A percentile compares a stretch with the other conserved stretches of the same genome.
phyloP scores from a whole-genome alignment of 441 rosid species.

The Breynia disticha region DNA sequence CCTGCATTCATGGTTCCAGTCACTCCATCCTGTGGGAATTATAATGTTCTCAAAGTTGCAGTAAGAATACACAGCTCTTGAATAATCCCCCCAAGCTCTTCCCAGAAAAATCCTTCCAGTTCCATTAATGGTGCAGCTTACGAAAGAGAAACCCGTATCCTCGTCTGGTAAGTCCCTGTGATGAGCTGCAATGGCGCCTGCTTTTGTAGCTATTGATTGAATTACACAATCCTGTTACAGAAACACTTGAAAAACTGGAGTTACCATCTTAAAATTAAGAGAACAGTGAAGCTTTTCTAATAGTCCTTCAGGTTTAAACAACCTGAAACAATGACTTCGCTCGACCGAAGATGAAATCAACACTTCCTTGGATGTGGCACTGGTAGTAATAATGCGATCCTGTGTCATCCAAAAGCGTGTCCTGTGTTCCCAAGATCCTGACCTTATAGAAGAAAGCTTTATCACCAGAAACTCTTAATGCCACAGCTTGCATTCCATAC shows the following conservation, averaged over 20 bases:
- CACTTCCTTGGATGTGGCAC: constrained; percentile 61
- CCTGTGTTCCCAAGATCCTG: constrained; percentile 71
- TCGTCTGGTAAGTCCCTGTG: constrained; percentile 58
- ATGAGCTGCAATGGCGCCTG: constrained; percentile 82
- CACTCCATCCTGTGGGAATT: constrained; percentile 77
- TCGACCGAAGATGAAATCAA: constrained; percentile 83
- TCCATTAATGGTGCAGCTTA: constrained; percentile 58
- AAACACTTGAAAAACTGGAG: not conserved
- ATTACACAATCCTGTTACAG: constrained; percentile 51
- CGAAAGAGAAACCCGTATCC: constrained; percentile 75
- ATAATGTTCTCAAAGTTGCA: constrained; percentile 53
- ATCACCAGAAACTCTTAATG: constrained; percentile 61
- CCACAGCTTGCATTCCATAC: constrained; percentile 76
- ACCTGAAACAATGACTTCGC: constrained; percentile 74
- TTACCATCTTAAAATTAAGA: not conserved
- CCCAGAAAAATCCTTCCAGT: constrained; percentile 68
- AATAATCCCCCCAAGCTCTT: constrained; percentile 90
- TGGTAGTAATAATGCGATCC: constrained; percentile 76
- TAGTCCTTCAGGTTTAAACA: not conserved
- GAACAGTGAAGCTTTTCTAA: not conserved
- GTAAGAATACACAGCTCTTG: constrained; percentile 64
- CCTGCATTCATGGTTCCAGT: constrained; percentile 58
- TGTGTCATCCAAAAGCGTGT: constrained; percentile 68
- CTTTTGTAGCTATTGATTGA: constrained; percentile 48
- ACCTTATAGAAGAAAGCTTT: constrained; percentile 72